Base-by-base conservation (phyloP, 257 asterid genomes). In the Linaria vulgaris region DNA sequence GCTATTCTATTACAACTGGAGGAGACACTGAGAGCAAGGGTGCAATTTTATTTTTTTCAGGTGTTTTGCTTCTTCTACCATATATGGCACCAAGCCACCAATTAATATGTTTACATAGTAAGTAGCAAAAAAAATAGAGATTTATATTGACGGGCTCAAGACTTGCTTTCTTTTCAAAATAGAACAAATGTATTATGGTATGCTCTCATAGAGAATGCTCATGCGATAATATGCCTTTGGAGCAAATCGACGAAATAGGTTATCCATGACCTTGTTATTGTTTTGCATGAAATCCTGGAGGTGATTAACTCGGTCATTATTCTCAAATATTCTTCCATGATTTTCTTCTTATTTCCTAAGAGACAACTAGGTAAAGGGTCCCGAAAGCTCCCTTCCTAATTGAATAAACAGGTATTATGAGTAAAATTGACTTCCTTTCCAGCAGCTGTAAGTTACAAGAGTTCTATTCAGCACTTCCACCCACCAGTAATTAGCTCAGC, bases 91-190 rank as follows among this genome's bases (percentile, higher is more conserved):
- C n/a, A n/a, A n/a, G n/a, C 54, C 27, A 38, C 23, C n/a, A 31
- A 51, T 22, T 30, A 52, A 38, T 37, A 55, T 9, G 16, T 30
- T 19, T n/a, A 17, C 23, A 48, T 34, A 48, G 24, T 63, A 30
- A 12, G 48, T 6, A 34, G 34, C 71, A 56, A 30, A 56, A 49
- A 22, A n/a, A 48, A 39, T 49, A 57, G 17, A 34, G 8, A 12
- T 14, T 3, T 31, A 44, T 34, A 38, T 17, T 56, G 62, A 66
- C 7, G 37, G 21, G n/a, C 56, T 56, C n/a, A n/a, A 9, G 20
- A 21, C 13, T 38, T 13, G 27, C 21, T n/a, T 30, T 12, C 14
- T 38, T 38, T 25, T 16, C 16, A 6, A 48, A 21, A 31, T 45
- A 34, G 13, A 24, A 1, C 48, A 30, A 39, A 16, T 16, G 16